Conservation (phyloP, 805 yeast species). For the Starmerella apis region DNA sequence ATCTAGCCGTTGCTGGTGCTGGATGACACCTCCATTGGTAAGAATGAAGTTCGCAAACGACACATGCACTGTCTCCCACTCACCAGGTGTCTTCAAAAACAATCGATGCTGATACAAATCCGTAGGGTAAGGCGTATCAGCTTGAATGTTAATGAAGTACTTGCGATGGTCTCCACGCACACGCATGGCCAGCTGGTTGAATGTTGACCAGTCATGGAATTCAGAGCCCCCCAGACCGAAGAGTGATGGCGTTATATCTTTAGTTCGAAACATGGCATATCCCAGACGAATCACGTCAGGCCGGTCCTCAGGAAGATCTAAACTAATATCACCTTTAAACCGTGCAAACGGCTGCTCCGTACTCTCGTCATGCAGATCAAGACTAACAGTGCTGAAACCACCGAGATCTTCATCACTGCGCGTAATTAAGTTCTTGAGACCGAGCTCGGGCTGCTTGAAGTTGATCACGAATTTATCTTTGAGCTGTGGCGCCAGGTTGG, state of each 20-base stretch:
- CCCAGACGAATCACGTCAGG: slow-evolving; percentile 58
- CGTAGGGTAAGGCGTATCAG: slow-evolving; percentile 65
- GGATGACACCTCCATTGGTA: slow-evolving; percentile 70
- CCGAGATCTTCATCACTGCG: slow-evolving; percentile 69
- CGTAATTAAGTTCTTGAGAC: slow-evolving; percentile 43
- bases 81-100: slow-evolving; percentile 57
- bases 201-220: slow-evolving; percentile 64
- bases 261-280: slow-evolving; percentile 76
- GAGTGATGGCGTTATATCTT: slow-evolving; percentile 44
- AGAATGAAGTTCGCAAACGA: slow-evolving; percentile 70
- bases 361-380: slow-evolving; percentile 35
- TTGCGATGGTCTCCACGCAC: slow-evolving; percentile 66
- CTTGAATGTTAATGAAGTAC: slow-evolving; percentile 70
- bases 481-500: slow-evolving; percentile 17
- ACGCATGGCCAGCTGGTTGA: slow-evolving; percentile 51
- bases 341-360: slow-evolving; percentile 37
- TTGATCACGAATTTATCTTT: slow-evolving; percentile 42
- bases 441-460: slow-evolving; percentile 42
- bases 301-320: slow-evolving; percentile 54
- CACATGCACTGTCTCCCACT: slow-evolving; percentile 75
- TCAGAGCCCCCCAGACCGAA: slow-evolving; percentile 34
- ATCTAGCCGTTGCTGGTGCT: slow-evolving; percentile 49
- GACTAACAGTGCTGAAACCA: slow-evolving; percentile 59
- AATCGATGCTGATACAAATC: slow-evolving; percentile 76
- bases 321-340: slow-evolving; percentile 59